These are phyloP conservation scores for Fusarium udum DNA, from an alignment of 2,329 filamentous ascomycete species.

Conservation along the genomic window DNA sequence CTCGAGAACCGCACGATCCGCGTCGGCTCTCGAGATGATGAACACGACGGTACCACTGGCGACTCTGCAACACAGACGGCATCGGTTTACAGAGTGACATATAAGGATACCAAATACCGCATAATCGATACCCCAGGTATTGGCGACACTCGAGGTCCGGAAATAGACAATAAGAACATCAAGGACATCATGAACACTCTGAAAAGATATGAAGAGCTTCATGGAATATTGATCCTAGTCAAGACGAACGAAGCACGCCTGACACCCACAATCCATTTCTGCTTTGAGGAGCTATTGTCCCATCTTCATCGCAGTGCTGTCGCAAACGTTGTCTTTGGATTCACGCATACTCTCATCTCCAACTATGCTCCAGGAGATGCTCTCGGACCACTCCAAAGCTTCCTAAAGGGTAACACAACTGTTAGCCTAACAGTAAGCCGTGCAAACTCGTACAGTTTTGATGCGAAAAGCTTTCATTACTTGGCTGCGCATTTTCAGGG, in stretches of 20 bases:
- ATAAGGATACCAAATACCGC: not conserved
- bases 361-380: slow-evolving; percentile 11
- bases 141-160: slow-evolving; percentile 23
- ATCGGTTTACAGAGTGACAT: not conserved
- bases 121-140: slow-evolving; percentile 27
- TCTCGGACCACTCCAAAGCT: not conserved
- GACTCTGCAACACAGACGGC: slow-evolving; percentile 25
- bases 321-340: slow-evolving; percentile 27
- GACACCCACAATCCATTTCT: slow-evolving; percentile 11
- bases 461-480: slow-evolving; percentile 31
- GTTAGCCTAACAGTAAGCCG: not conserved
- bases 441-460: slow-evolving; percentile 24
- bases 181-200: slow-evolving; percentile 5
- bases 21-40: slow-evolving; percentile 15
- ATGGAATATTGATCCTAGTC: slow-evolving; percentile 26
- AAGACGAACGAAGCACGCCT: slow-evolving; percentile 19
- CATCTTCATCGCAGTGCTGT: slow-evolving; percentile 23
- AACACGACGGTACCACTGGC: slow-evolving; percentile 17
- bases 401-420: not conserved
- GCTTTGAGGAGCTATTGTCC: slow-evolving; percentile 15
- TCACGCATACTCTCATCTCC: slow-evolving; percentile 22
- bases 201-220: slow-evolving; percentile 19
- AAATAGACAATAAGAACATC: slow-evolving; percentile 23
- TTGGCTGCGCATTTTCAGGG: slow-evolving; percentile 3
- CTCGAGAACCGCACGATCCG: slow-evolving; percentile 7